Evolutionary conservation across 2,329 filamentous ascomycete genomes (phyloP).

Genomic region (Coniochaeta sp.): DNA sequence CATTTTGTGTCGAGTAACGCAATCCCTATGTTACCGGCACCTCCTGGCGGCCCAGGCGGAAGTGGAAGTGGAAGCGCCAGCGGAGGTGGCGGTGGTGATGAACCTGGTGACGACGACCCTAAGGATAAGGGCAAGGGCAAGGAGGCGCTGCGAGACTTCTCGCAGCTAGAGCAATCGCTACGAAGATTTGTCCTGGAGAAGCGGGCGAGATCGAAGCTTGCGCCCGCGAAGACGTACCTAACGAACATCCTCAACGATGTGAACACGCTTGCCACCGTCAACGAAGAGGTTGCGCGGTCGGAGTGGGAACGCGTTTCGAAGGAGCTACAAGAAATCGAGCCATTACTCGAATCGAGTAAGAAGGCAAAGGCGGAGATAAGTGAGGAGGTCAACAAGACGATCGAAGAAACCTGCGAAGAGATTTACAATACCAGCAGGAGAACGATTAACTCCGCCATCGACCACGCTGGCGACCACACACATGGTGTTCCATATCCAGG

Average conservation of each 20-base stretch:
- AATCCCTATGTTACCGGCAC: conserved; percentile 63
- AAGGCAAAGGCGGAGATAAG: conserved; percentile 73
- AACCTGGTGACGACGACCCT: conserved; percentile 42
- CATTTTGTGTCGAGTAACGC: conserved; percentile 98
- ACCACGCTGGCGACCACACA: conserved; percentile 66
- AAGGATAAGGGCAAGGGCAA: conserved; percentile 81
- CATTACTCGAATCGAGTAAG: conserved; percentile 74
- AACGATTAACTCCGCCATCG: conserved; percentile 67
- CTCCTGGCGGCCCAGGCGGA: conserved; percentile 46
- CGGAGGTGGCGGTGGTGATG: conserved; percentile 47
- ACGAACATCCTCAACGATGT: conserved; percentile 89
- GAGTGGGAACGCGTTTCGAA: conserved; percentile 77
- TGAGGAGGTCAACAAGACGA: conserved; percentile 71
- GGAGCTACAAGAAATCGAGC: conserved; percentile 77
- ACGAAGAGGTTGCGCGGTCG: conserved; percentile 75
- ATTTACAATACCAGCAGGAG: conserved; percentile 79
- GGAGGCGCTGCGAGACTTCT: conserved; percentile 84
- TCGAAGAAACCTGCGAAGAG: conserved; percentile 77
- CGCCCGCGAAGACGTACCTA: conserved; percentile 90
- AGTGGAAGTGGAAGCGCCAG: conserved; percentile 44
- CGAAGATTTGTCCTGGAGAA: conserved; percentile 94
- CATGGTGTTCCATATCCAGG: conserved; percentile 84
- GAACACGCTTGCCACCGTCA: conserved; percentile 73
- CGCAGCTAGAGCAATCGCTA: conserved; percentile 79
- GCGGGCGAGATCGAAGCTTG: conserved; percentile 87